These are phyloP conservation scores for Ustilago shanxiensis DNA, from an alignment of 1,284 basidiomycete genomes.

Conservation along the genomic window DNA sequence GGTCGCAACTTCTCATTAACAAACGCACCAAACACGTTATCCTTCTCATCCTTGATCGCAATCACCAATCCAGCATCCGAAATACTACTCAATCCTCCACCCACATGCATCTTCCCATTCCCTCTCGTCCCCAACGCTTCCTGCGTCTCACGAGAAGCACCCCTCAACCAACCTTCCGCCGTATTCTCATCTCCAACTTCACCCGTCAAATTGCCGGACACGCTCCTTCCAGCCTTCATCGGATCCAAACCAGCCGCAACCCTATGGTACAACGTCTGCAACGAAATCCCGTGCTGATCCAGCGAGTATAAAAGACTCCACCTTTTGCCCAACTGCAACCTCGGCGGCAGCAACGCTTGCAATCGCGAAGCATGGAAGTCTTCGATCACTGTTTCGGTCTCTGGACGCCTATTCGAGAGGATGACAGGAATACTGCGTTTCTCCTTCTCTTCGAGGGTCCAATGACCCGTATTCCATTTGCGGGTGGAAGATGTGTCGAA, in stretches of 20 bases:
- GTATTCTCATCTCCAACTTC: slow-evolving; percentile 1
- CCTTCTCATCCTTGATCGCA: slow-evolving; percentile 60
- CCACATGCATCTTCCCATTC: slow-evolving; percentile 32
- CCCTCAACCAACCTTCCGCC: slow-evolving; percentile 62
- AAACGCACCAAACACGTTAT: slow-evolving; percentile 68
- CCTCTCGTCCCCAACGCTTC: slow-evolving; percentile 42
- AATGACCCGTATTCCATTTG: slow-evolving; percentile 66
- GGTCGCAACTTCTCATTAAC: slow-evolving; percentile 64
- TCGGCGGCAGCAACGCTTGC: slow-evolving; percentile 76
- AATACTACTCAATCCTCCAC: slow-evolving; percentile 48
- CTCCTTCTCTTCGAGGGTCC: slow-evolving; percentile 50
- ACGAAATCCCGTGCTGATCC: slow-evolving; percentile 93
- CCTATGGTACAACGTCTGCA: slow-evolving; percentile 78
- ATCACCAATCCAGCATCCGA: slow-evolving; percentile 63
- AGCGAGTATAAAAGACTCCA: slow-evolving; percentile 93
- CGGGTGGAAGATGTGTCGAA: slow-evolving; percentile 52
- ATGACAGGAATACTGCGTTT: slow-evolving; percentile 55
- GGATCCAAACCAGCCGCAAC: slow-evolving; percentile 53
- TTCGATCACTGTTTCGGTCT: slow-evolving; percentile 60
- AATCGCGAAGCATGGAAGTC: slow-evolving; percentile 60
- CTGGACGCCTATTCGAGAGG: slow-evolving; percentile 55
- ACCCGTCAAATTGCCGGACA: slow-evolving; percentile 11
- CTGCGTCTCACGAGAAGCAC: slow-evolving; percentile 50
- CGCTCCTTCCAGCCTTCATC: slow-evolving; percentile 1
- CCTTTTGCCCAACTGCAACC: slow-evolving; percentile 80